Evolutionary conservation across 2,329 filamentous ascomycete species (phyloP), one percentile per base, ranked within the genome.

Genomic region (Purpureocillium lavendulum): DNA sequence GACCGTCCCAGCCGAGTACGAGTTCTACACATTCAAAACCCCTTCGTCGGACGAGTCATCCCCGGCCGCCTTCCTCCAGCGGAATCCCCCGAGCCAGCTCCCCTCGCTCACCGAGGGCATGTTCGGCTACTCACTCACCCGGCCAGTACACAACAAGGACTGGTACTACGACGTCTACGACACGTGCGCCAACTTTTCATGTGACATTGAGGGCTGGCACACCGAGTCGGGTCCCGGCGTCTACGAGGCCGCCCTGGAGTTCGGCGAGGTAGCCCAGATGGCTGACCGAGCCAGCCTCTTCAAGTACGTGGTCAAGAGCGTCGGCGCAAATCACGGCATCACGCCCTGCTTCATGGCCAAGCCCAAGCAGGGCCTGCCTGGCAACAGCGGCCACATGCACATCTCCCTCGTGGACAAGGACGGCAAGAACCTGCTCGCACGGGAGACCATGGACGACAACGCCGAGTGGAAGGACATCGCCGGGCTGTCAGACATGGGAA

Each of bases 311-410:
- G 88, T 95, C 48, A 96, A 95, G 65, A 88, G 87, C 9, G 77
- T 95, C 30, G 87, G 86, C 33, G 84, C 80, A 41, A 84, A 87
- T 56, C 86, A 88, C 58, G 87, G 87, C 49, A 94, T 98, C 56
- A 95, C 87, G 0, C 92, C 92, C 0, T 94, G 87, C 62, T 98
- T 98, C 70, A 98, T 98, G 92, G 92, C 92, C 13, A 98, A 98
- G 64, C 92, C 92, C 3, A 81, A 85, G 49, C 77, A 94, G 53
- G 88, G 89, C 0, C 70, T 97, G 0, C 92, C 92, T 0, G 92
- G 92, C 35, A 97, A 97, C 67, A 92, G 84, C 46, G 92, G 92
- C 1, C 92, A 98, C 59, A 90, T 95, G 73, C 92, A 98, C 60
- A 72, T 97, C 45, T 97, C 90, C 1, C 69, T 98, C 9, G 81